These are phyloP conservation scores for Neoboletus brunneissimus DNA, from an alignment of 768 basidiomycete species.

Conservation along the genomic window DNA sequence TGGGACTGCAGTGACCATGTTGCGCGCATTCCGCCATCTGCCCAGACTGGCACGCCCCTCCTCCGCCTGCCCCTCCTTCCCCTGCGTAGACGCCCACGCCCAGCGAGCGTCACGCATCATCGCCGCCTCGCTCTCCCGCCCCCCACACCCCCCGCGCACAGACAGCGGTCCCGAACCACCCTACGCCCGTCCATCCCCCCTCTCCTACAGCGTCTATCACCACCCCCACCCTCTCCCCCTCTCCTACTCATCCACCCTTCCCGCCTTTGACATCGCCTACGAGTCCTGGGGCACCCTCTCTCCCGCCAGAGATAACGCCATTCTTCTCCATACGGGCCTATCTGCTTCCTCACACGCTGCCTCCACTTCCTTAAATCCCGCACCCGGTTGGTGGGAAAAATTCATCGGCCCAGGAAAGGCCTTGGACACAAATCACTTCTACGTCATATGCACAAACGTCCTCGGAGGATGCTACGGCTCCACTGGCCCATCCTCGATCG, in stretches of 20 bases:
- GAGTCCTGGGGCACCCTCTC: constrained; percentile 97
- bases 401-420: constrained; percentile 96
- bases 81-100: constrained; percentile 84
- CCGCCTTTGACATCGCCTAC: constrained; percentile 85
- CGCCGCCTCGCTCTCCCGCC: constrained; percentile 17
- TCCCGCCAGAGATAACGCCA: constrained; percentile 74
- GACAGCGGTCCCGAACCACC: constrained; percentile 76
- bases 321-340: constrained; percentile 93
- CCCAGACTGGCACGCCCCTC: neutral
- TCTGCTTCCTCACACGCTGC: constrained; percentile 96
- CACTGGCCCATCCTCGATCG: constrained; percentile 87
- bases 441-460: constrained; percentile 94
- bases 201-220: constrained; percentile 68
- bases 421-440: constrained; percentile 90
- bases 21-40: neutral
- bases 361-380: constrained; percentile 68
- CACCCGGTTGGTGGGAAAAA: constrained; percentile 97
- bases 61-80: constrained; percentile 41
- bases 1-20: neutral
- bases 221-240: constrained; percentile 63
- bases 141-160: constrained; percentile 16
- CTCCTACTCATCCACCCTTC: constrained; percentile 57
- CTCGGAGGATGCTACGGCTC: constrained; percentile 97
- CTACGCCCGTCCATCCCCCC: constrained; percentile 75
- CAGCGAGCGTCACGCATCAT: constrained; percentile 58